Base-by-base conservation (phyloP, 495 filamentous ascomycete genomes). In the Annulohypoxylon maeteangense region DNA sequence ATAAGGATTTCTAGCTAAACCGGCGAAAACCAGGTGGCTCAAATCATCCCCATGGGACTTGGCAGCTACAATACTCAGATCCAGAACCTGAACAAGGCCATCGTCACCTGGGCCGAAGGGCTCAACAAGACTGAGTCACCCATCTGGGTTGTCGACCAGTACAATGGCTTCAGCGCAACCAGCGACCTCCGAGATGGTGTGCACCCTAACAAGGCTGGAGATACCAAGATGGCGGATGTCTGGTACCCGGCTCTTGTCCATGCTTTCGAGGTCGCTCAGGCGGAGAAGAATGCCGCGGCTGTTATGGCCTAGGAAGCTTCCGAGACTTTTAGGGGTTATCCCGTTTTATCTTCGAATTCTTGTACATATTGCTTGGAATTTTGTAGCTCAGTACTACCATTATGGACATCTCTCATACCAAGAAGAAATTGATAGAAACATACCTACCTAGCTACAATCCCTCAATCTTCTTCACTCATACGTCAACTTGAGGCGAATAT, bases 131-230 rank as follows among this genome's bases (percentile, higher is more conserved):
- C 82, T 25, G 77, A 75, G 23, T 85, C 83, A 7, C 85, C 85
- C 14, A 84, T 87, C 68, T 82, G 78, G 78, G 80, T 86, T 1
- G 85, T 86, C 4, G 83, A 87, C 63, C 81, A 83, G 59, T 84
- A 79, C 65, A 83, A 82, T 4, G 83, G 83, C 18, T 85, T 83
- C 70, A 75, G 67, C 54, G 71, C 65, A 10, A 58, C 62, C 7
- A 70, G 65, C 22, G 83, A 85, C 68, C 62, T 82, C 14, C 75
- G 79, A 14, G 84, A 86, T 73, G 84, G 84, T 20, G 73, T 86
- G 25, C 84, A 86, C 68, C 83, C 84, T 18, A 85, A 83, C 66
- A 74, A 71, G 47, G 55, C 74, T 2, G 84, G 84, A 1, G 82
- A 86, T 58, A 74, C 53, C 36, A 85, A 85, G 78, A 85, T 85